Conservation (phyloP, 306 rosid species). For the Malus sieversii region DNA sequence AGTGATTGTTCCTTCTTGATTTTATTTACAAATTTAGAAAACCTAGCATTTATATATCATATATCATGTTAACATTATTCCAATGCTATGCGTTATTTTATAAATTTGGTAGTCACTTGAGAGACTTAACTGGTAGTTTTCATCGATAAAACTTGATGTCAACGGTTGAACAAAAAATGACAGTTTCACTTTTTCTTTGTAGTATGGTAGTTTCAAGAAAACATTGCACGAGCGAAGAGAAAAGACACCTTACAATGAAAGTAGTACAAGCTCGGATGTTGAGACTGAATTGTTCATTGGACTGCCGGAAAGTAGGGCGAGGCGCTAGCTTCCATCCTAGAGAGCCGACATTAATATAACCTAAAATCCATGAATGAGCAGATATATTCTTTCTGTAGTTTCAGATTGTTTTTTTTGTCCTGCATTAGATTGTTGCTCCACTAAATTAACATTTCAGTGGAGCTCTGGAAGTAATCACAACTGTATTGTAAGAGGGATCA, state of each 20-base stretch:
- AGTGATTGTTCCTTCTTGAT: background rate
- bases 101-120: background rate
- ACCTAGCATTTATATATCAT: background rate
- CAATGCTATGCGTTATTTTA: background rate
- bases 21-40: background rate
- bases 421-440: conserved; percentile 12
- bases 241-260: conserved; percentile 24
- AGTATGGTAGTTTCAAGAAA: conserved; percentile 23
- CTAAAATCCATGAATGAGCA: conserved; percentile 1
- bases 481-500: background rate
- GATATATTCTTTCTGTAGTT: conserved; percentile 7
- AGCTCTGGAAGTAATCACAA: conserved; percentile 9
- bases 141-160: no score
- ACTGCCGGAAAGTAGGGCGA: conserved; percentile 46
- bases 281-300: conserved; percentile 83
- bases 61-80: background rate
- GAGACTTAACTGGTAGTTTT: background rate
- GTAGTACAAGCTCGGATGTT: conserved; percentile 61
- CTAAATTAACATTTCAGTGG: background rate
- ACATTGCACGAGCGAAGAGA: conserved; percentile 12
- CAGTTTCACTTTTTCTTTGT: background rate
- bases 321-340: background rate
- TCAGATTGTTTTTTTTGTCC: conserved; percentile 3
- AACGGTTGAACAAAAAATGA: background rate
- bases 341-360: background rate